Evolutionary conservation across 1,284 basidiomycete species (phyloP), one percentile per base, ranked within the genome.

Genomic region (Mycena citricolor): DNA sequence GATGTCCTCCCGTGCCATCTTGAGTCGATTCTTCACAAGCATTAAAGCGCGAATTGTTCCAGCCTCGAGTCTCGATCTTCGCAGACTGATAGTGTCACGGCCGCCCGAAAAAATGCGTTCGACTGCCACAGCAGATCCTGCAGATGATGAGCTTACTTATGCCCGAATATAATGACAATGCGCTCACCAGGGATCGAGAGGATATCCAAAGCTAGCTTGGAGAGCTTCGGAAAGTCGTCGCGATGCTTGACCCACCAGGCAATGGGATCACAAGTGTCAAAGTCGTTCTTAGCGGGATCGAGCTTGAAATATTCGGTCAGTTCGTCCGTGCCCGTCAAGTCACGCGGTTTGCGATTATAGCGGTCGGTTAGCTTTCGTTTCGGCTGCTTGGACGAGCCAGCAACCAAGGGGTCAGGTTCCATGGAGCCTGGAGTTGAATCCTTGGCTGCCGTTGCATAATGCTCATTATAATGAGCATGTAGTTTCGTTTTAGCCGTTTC

Each of bases 61-160:
- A 12, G 56, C 50, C 16, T 51, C 32, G 4, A 59, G 44, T 29
- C 57, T 57, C 4, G 58, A 50, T 28, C 47, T 40, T 16, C 47
- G 38, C 12, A 59, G 47, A 13, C 54, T 54, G 14, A 59, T 57
- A 12, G 57, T 59, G 38, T 58, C 54, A 14, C 51, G 39, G 5
- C 57, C 55, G 17, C 56, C 56, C 3, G 52, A 57, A 28, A 57
- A 57, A 17, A 57, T 41, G 11, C 45, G 25, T 22, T 60, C 54
- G 4, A 58, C 57, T 17, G 57, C 57, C 17, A 58, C 56, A 16
- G 57, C 58, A 42, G 58, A 60, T 17, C 57, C 50, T 55, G 13
- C 13, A 17, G 11, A 11, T 10, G 32, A 12, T 26, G 29, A n/a
- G 16, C 4, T 24, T 39, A 8, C 0, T 30, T n/a, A 23, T 14